Base-by-base conservation (phyloP, 1,284 basidiomycete species). In the Coriolopsis trogii region DNA sequence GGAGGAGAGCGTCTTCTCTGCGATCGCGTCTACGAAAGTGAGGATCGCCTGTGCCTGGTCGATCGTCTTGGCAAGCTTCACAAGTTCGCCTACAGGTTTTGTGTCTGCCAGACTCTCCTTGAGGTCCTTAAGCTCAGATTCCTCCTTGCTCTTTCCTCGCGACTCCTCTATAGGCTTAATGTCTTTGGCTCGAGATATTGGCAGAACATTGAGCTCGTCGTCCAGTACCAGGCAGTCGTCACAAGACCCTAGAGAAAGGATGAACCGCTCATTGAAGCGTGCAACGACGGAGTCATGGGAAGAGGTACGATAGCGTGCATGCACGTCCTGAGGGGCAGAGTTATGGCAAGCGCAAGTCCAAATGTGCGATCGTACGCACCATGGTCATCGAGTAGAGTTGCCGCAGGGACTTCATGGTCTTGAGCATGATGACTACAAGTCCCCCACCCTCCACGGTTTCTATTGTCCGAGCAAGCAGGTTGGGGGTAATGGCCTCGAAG, bases 361-460 rank as follows among this genome's bases (percentile, higher is more conserved):
- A 26, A 23, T 29, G 37, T 12, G 16, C 37, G 7, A 25, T 29
- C 7, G 20, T n/a, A 70, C 84, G 58, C 59, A 93, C 94, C 97
- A 99, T 99, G 2, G 92, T 86, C 88, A 99, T 92, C 16, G 89
- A 87, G 70, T 99, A 99, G 20, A 99, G 75, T 71, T 98, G 96
- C 64, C 87, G 84, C 60, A 99, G 76, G 49, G 91, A 95, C 34
- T 87, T 84, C 96, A 99, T 98, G 3, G 93, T 96, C 73, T 97
- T 96, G 30, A 99, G 77, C 29, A 99, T 75, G 15, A 99, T 74
- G 2, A 98, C 89, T 3, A 99, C 87, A 30, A 98, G 76, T 3
- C 97, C 97, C 28, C 97, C 97, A 20, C 97, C 97, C 68, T 99
- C 93, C 1, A 99, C 96, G 0, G 97, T 99, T 76, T 99, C 97